Conservation (phyloP, 2,329 filamentous ascomycete genomes). For the Fusarium sterilihyphosum region DNA sequence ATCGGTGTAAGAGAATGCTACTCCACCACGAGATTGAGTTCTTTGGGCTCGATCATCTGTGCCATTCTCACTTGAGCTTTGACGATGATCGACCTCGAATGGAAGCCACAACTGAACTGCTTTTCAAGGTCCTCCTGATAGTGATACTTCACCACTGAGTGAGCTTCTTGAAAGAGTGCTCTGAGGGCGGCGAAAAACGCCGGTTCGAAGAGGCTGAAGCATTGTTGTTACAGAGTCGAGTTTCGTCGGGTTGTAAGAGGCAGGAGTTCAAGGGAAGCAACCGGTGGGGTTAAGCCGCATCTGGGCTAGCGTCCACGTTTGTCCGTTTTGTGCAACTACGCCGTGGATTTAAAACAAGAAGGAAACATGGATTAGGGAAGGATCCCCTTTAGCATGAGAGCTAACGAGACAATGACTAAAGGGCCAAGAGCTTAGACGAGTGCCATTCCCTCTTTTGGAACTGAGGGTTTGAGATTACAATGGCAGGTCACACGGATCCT, state of each 20-base stretch:
- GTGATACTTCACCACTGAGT: background rate
- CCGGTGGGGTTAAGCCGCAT: slow-evolving; percentile 14
- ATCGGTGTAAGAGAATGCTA: slow-evolving; percentile 4
- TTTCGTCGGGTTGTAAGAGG: slow-evolving; percentile 52
- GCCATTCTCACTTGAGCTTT: background rate
- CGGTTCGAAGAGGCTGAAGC: slow-evolving; percentile 51
- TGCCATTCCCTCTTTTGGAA: slow-evolving; percentile 16
- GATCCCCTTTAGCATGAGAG: background rate
- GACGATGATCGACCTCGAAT: background rate
- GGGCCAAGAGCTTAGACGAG: background rate
- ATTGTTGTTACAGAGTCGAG: slow-evolving; percentile 57
- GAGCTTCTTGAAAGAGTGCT: slow-evolving; percentile 10
- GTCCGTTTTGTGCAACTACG: slow-evolving; percentile 11
- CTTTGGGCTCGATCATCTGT: background rate
- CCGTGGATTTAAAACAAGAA: slow-evolving; percentile 35
- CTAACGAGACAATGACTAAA: background rate
- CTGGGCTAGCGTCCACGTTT: slow-evolving; percentile 9
- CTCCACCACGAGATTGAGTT: background rate
- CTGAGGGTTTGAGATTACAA: slow-evolving; percentile 28
- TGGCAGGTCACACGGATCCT: slow-evolving; percentile 34
- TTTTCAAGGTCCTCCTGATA: background rate
- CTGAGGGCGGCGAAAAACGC: background rate
- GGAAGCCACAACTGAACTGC: slow-evolving; percentile 12
- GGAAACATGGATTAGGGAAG: slow-evolving; percentile 21
- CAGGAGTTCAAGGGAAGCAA: slow-evolving; percentile 35